A percentile compares a stretch with the other conserved stretches of the same genome.
Evolutionary conservation across 768 basidiomycete species (phyloP).

Genomic region (Mycena venus): DNA sequence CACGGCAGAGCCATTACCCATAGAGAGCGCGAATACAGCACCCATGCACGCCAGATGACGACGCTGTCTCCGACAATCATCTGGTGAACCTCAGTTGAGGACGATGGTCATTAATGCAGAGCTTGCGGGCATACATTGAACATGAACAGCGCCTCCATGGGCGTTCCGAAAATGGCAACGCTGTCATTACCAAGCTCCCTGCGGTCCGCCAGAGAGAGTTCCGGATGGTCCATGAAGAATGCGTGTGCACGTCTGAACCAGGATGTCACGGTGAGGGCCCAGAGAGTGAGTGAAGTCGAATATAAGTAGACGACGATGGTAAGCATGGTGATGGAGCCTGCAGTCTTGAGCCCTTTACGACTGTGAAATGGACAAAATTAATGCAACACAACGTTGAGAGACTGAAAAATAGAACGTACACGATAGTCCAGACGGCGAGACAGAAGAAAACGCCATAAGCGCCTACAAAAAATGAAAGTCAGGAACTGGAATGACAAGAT

Average conservation of each 20-base stretch:
- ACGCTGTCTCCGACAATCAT: conserved; percentile 12
- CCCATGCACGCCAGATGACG: conserved; percentile 15
- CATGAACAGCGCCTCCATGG: conserved; percentile 21
- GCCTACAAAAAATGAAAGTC: not conserved
- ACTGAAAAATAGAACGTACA: not conserved
- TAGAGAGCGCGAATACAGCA: not conserved
- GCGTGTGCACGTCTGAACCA: not conserved
- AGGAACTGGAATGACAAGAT: too few species aligned
- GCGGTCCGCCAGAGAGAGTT: not conserved
- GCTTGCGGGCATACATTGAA: not conserved
- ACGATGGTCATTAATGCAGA: not conserved
- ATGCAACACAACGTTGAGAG: too few species aligned
- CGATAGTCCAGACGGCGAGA: not conserved
- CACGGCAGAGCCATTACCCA: not conserved
- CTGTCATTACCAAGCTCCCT: not conserved
- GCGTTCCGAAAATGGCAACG: not conserved
- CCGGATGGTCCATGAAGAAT: not conserved
- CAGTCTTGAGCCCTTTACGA: conserved; percentile 6
- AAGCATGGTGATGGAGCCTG: conserved; percentile 9
- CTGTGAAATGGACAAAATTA: too few species aligned
- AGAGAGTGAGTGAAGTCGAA: conserved; percentile 13
- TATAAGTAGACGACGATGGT: conserved; percentile 11
- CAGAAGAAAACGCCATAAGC: conserved; percentile 7
- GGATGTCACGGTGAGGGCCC: not conserved
- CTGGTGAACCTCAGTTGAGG: not conserved